Evolutionary conservation across 495 filamentous ascomycete species (phyloP).

Genomic region (Darksidea phi): DNA sequence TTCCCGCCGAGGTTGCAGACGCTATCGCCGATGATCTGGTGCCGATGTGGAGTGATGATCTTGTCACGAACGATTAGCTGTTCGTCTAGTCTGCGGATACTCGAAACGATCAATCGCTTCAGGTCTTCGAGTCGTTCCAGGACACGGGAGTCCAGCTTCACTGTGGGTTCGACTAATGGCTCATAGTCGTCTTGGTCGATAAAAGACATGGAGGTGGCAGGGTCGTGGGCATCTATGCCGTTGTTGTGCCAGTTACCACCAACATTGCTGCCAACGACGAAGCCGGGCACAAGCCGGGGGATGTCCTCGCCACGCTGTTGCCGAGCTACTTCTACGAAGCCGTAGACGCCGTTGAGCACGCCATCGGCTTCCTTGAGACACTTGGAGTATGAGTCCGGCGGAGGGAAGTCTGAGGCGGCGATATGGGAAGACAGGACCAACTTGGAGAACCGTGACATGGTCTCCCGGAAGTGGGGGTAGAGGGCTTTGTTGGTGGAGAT

Average conservation of each 20-base stretch:
- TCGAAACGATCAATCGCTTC: constrained; percentile 72
- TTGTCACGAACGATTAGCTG: constrained; percentile 73
- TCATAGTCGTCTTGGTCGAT: constrained; percentile 77
- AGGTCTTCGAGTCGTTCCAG: constrained; percentile 83
- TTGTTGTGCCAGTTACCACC: constrained; percentile 96
- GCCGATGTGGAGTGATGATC: constrained; percentile 66
- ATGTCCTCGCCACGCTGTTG: constrained; percentile 89
- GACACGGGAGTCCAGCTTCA: constrained; percentile 68
- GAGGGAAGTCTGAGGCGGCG: constrained; percentile 88
- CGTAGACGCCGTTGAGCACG: constrained; percentile 87
- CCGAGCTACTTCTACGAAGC: constrained; percentile 90
- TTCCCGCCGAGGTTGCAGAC: constrained; percentile 71
- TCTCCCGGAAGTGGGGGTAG: constrained; percentile 96
- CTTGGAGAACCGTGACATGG: constrained; percentile 99
- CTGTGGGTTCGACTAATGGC: constrained; percentile 67
- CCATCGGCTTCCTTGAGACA: constrained; percentile 95
- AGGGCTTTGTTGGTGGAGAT: constrained; percentile 95
- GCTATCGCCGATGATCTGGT: constrained; percentile 70
- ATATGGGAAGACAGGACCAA: constrained; percentile 98
- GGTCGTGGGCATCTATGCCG: constrained; percentile 65
- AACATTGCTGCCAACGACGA: constrained; percentile 74
- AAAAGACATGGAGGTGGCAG: constrained; percentile 70
- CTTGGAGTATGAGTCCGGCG: constrained; percentile 82
- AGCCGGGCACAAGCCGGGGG: constrained; percentile 84
- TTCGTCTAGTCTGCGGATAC: constrained; percentile 82